Conservation (phyloP, 2,329 filamentous ascomycete species). For the Ophiobolus disseminans region DNA sequence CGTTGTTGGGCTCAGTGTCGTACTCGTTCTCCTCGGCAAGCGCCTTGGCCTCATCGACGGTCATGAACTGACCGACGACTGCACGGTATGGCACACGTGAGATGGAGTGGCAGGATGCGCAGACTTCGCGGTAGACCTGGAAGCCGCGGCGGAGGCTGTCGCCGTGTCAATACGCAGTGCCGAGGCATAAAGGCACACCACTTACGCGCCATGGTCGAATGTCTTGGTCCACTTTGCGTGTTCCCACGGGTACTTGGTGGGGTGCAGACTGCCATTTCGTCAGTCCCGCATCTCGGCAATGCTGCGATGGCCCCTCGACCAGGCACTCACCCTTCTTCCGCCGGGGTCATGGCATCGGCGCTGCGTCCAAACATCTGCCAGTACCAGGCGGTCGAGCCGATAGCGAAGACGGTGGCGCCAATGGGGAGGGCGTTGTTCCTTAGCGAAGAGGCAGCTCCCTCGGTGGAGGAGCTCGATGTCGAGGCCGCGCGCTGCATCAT, state of each 20-base stretch:
- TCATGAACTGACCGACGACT: constrained; percentile 89
- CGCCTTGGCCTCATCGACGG: constrained; percentile 96
- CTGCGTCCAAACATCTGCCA: constrained; percentile 93
- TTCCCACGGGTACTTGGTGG: constrained; percentile 94
- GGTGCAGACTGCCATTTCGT: constrained; percentile 74
- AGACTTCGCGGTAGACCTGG: constrained; percentile 99
- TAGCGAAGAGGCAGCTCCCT: constrained; percentile 75
- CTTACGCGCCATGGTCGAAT: constrained; percentile 96
- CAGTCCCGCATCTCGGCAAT: constrained; percentile 29
- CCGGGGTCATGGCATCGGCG: constrained; percentile 86
- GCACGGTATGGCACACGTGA: constrained; percentile 91
- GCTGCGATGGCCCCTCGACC: constrained; percentile 27
- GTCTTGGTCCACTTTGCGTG: constrained; percentile 92
- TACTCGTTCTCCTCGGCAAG: constrained; percentile 99
- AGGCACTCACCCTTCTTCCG: constrained; percentile 93
- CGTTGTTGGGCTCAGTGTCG: constrained; percentile 95
- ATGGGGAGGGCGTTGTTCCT: constrained; percentile 85
- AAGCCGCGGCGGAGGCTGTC: constrained; percentile 93
- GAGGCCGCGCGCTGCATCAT: constrained; percentile 66
- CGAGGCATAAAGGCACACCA: constrained; percentile 29
- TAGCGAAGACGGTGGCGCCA: constrained; percentile 83
- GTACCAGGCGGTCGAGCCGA: constrained; percentile 95
- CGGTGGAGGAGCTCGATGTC: constrained; percentile 71
- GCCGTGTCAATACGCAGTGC: constrained; percentile 5
- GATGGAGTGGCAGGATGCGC: constrained; percentile 96